Evolutionary conservation across 305 asterid genomes (phyloP).

Genomic region (Fraxinus velutina): DNA sequence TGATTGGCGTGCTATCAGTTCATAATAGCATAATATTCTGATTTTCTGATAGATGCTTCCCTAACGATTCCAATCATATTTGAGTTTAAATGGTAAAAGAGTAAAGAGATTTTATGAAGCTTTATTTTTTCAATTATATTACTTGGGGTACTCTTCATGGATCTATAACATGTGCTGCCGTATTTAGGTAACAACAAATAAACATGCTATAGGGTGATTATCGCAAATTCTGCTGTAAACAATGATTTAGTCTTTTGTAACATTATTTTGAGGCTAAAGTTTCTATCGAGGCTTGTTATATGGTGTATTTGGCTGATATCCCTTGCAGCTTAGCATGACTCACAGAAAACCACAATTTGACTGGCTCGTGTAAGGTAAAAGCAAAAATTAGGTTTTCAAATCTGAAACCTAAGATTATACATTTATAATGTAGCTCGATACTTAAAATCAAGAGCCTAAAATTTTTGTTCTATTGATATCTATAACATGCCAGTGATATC

Average conservation of each 20-base stretch:
- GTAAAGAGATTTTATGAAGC: neutral
- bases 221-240: neutral
- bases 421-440: neutral
- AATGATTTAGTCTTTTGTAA: neutral
- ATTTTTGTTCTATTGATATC: neutral
- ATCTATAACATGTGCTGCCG: neutral
- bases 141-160: neutral
- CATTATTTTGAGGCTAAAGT: neutral
- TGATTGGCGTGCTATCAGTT: neutral
- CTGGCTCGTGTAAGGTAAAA: neutral
- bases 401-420: neutral
- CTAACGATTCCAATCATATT: slow-evolving; percentile 2
- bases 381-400: neutral
- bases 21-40: neutral
- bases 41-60: neutral
- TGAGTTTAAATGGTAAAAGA: neutral
- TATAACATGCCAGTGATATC: neutral
- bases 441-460: neutral
- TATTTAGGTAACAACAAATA: neutral
- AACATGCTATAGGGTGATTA: neutral
- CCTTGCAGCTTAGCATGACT: neutral
- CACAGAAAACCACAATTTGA: neutral
- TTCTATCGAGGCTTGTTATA: neutral
- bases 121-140: neutral
- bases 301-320: neutral